A percentile compares a stretch with the other conserved stretches of the same genome.
These are phyloP conservation scores for Rhizoctonia solani DNA, from an alignment of 1,284 basidiomycete genomes.

Conservation along the genomic window DNA sequence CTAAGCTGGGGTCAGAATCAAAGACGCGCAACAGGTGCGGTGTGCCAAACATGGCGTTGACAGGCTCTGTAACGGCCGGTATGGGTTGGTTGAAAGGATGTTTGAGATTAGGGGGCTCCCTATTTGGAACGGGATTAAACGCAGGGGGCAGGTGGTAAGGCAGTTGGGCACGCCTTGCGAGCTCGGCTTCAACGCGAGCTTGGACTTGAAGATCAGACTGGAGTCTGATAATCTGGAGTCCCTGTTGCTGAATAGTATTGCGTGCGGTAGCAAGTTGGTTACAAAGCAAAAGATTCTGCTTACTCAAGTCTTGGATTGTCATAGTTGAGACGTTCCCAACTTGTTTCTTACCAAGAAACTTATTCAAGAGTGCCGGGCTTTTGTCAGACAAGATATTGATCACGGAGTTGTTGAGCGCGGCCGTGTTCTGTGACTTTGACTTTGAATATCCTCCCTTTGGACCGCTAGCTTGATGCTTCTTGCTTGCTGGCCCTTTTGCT, in stretches of 20 bases:
- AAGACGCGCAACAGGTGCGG: no score
- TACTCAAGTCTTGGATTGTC: neutral
- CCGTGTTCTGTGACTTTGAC: neutral
- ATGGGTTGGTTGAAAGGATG: neutral
- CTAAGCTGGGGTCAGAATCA: no score
- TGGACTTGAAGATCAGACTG: neutral
- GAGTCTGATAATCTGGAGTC: neutral
- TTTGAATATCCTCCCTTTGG: neutral
- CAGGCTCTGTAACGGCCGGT: no score
- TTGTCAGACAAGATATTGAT: neutral
- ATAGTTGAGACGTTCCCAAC: neutral
- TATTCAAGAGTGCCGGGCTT: neutral
- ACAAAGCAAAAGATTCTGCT: neutral
- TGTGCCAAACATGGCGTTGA: no score
- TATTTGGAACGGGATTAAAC: neutral
- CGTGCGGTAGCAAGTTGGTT: neutral
- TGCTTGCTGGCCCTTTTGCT: neutral
- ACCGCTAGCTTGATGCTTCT: neutral
- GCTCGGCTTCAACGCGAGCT: neutral
- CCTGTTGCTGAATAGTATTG: neutral
- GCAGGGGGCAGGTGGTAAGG: neutral
- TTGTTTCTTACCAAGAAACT: neutral
- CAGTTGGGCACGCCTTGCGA: neutral
- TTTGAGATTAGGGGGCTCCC: neutral
- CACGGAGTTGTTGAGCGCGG: neutral